A percentile compares a stretch with the other conserved stretches of the same genome.
These are phyloP conservation scores for Cryptococcus sp. DNA, from an alignment of 1,284 basidiomycete species.

Conservation along the genomic window DNA sequence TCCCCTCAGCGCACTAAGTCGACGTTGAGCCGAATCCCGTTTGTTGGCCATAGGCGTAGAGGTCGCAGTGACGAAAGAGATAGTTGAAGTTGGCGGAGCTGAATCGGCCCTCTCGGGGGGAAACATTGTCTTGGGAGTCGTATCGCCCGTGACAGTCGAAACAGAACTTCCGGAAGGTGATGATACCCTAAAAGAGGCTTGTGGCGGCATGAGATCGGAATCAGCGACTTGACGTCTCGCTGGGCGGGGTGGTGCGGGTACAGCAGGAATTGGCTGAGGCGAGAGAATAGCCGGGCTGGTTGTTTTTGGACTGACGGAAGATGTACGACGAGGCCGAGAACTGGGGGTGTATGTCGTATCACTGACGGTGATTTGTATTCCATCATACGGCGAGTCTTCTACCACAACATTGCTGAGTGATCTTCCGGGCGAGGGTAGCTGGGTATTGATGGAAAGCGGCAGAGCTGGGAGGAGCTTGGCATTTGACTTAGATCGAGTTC, in stretches of 20 bases:
- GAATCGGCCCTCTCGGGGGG: not conserved
- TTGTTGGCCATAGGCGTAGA: constrained; percentile 13
- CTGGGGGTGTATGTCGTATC: not conserved
- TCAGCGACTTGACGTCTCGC: not conserved
- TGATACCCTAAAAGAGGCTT: constrained; percentile 8
- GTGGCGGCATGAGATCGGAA: constrained; percentile 13
- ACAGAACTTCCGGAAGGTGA: constrained; percentile 26
- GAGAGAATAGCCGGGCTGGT: not conserved
- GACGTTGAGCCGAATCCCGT: constrained; percentile 30
- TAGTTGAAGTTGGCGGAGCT: not conserved
- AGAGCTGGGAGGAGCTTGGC: constrained; percentile 19
- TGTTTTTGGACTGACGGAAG: not conserved
- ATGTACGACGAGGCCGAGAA: not conserved
- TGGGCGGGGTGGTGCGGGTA: too few relatives aligned
- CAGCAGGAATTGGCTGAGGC: too few relatives aligned
- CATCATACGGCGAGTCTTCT: constrained; percentile 5
- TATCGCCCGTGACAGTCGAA: constrained; percentile 15
- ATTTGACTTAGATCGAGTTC: constrained; percentile 5
- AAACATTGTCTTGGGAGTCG: constrained; percentile 2
- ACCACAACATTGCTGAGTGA: too few relatives aligned
- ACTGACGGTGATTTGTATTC: constrained; percentile 11
- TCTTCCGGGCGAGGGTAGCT: too few relatives aligned
- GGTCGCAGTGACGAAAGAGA: not conserved
- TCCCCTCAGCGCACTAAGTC: constrained; percentile 34
- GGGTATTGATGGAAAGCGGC: constrained; percentile 12